phyloP scores from a whole-genome alignment of 1,284 basidiomycete species.

The Melampsora americana region DNA sequence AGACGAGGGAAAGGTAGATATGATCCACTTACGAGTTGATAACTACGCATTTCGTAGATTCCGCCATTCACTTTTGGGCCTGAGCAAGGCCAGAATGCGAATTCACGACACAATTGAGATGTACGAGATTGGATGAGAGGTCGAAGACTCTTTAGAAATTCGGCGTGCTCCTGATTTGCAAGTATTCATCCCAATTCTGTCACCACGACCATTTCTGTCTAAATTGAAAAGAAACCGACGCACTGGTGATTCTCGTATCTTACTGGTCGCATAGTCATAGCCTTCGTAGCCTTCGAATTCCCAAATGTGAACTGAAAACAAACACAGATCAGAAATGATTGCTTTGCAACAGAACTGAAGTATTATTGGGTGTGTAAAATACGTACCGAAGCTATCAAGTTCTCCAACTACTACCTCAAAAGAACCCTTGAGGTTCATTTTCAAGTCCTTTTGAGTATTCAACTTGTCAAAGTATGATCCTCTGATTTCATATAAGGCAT shows the following conservation, averaged over 20 bases:
- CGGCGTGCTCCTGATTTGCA: slow-evolving; percentile 20
- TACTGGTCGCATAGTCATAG: slow-evolving; percentile 27
- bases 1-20: background rate
- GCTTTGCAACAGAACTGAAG: background rate
- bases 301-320: slow-evolving; percentile 38
- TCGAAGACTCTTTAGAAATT: slow-evolving; percentile 27
- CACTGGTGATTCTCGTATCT: slow-evolving; percentile 32
- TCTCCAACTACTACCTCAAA: slow-evolving; percentile 37
- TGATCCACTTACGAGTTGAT: slow-evolving; percentile 57
- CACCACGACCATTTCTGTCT: background rate
- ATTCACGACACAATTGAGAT: slow-evolving; percentile 67
- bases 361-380: background rate
- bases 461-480: slow-evolving; percentile 36
- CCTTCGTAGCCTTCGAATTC: slow-evolving; percentile 42
- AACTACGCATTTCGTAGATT: slow-evolving; percentile 83
- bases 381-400: slow-evolving; percentile 37
- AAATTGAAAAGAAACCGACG: background rate
- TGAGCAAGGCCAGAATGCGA: slow-evolving; percentile 84
- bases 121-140: slow-evolving; percentile 39
- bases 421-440: slow-evolving; percentile 41
- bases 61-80: slow-evolving; percentile 80
- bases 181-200: background rate
- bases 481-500: background rate
- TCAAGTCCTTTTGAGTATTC: slow-evolving; percentile 21
- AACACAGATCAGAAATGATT: background rate